Evolutionary conservation across 1,284 basidiomycete genomes (phyloP).

Genomic region (Moesziomyces globuligerus): DNA sequence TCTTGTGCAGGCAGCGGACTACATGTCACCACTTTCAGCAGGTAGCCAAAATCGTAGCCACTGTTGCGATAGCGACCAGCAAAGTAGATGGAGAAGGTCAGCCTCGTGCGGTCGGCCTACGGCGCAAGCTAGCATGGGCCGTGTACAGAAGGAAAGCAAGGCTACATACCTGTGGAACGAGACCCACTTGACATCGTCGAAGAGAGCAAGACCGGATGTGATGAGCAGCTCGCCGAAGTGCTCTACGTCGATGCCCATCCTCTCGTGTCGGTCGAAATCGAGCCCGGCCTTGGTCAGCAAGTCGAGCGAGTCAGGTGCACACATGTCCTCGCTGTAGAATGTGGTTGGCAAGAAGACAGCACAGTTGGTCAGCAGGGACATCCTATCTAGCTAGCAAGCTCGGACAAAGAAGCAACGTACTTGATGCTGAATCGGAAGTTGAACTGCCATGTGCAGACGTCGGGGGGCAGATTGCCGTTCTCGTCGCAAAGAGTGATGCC

Average conservation of each 20-base stretch:
- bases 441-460: slow-evolving; percentile 96
- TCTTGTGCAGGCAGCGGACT: slow-evolving; percentile 88
- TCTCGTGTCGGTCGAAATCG: slow-evolving; percentile 91
- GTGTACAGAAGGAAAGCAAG: too few species aligned
- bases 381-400: background rate
- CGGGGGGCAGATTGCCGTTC: slow-evolving; percentile 83
- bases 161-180: too few species aligned
- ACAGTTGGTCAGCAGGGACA: background rate
- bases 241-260: slow-evolving; percentile 89
- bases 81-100: background rate
- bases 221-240: slow-evolving; percentile 98
- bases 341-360: background rate
- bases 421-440: slow-evolving; percentile 93
- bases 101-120: too few species aligned
- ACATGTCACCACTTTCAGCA: slow-evolving; percentile 92
- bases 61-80: slow-evolving; percentile 71
- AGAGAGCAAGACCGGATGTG: slow-evolving; percentile 90
- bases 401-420: slow-evolving; percentile 71
- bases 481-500: slow-evolving; percentile 94
- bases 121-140: too few species aligned
- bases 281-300: slow-evolving; percentile 93
- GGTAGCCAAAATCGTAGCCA: slow-evolving; percentile 99
- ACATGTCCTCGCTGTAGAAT: slow-evolving; percentile 87
- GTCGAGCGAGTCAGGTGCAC: slow-evolving; percentile 94
- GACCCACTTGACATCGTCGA: slow-evolving; percentile 93